Base-by-base conservation (phyloP, 192 early-diverging fungal genomes). In the Coemansia sp. region DNA sequence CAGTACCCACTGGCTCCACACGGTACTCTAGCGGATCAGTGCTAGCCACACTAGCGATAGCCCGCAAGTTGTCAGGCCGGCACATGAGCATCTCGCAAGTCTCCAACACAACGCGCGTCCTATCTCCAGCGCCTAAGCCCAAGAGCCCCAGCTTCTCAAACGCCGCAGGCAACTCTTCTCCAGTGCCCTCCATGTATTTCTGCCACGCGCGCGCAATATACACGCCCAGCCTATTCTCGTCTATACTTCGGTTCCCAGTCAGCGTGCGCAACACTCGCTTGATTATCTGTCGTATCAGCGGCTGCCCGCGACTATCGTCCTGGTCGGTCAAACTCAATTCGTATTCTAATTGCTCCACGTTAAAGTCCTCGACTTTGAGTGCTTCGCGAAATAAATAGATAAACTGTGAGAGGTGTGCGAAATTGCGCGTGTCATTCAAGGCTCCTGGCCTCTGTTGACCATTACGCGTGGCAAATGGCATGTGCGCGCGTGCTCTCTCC, bases 361-460 rank as follows among this genome's bases (percentile, higher is more conserved):
- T 48, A 37, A 67, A 53, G 39, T 44, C 15, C 14, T 77, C 69
- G 3, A 72, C n/a, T 15, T 64, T 62, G 41, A 77, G 70, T 5
- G 69, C 63, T 12, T 41, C 38, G 57, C 68, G 66, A 44, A 77
- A 77, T 12, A 64, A 2, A 41, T 68, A 53, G 37, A 77, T 45
- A 32, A 72, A 68, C 19, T 77, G 75, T 7, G 69, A 72, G 21
- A 77, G 75, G n/a, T 53, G 75, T 23, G 75, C 75, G 44, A 77
- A 77, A 41, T 39, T 63, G 4, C 75, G 75, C 45, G 69, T 77
- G 57, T 77, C 75, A 44, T 67, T 42, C 63, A 66, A 21, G 36
- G 45, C 32, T 37, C 62, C 36, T 19, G 63, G 39, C 39, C 31
- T 38, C 25, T 38, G 46, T 50, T 42, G 61, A 0, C 50, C 23